Conservation (phyloP, 208 protist species). For the Acanthamoeba triangularis region DNA sequence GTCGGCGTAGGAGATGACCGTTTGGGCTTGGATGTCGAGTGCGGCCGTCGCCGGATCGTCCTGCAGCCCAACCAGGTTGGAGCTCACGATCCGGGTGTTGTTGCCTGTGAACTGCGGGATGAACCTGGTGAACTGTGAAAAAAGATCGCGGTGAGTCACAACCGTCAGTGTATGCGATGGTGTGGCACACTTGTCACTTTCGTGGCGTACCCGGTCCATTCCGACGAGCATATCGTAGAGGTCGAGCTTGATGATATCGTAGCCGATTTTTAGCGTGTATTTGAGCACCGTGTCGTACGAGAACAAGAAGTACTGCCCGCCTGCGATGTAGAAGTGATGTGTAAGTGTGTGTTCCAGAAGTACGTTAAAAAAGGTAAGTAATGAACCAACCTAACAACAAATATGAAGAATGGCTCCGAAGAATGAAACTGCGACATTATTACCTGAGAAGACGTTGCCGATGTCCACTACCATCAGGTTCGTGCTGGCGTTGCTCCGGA, state of each 20-base stretch:
- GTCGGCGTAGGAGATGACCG: too few relatives aligned
- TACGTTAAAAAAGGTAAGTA: neutral
- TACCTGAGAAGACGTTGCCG: neutral
- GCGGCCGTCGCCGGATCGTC: too few relatives aligned
- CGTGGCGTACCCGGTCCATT: neutral
- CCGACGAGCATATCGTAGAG: constrained; percentile 27
- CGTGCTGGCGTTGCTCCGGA: neutral
- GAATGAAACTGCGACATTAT: too few relatives aligned
- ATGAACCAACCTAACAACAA: neutral
- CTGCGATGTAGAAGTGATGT: neutral
- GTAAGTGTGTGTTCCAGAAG: neutral
- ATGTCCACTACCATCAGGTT: constrained; percentile 14
- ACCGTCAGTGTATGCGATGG: too few relatives aligned
- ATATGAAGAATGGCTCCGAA: neutral
- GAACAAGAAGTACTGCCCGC: constrained; percentile 31
- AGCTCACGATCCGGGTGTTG: too few relatives aligned
- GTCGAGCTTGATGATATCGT: constrained; percentile 34
- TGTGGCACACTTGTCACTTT: too few relatives aligned
- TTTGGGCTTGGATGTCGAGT: too few relatives aligned
- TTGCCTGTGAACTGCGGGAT: too few relatives aligned
- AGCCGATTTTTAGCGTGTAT: neutral
- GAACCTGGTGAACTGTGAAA: too few relatives aligned
- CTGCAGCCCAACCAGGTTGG: too few relatives aligned
- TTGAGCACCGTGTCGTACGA: neutral
- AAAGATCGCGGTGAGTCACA: too few relatives aligned